phyloP scores from a whole-genome alignment of 495 filamentous ascomycete genomes.

The Letharia lupina region DNA sequence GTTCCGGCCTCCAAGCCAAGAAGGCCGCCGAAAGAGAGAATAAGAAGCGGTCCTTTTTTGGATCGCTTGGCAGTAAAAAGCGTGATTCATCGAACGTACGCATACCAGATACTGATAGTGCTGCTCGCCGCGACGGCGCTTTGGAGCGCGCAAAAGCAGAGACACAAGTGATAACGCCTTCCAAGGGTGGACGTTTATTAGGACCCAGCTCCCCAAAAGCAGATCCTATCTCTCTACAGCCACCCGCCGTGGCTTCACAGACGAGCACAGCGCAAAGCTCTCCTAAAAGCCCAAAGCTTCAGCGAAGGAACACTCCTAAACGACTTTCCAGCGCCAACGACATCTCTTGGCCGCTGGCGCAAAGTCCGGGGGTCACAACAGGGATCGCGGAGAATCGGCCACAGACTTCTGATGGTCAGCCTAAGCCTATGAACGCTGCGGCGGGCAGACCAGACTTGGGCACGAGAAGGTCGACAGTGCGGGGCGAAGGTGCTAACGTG shows the following conservation, averaged over 20 bases:
- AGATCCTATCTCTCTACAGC: conserved; percentile 21
- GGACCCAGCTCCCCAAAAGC: conserved; percentile 19
- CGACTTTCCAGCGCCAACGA: conserved; percentile 14
- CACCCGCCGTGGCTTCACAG: conserved; percentile 11
- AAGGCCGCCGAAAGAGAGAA: conserved; percentile 32
- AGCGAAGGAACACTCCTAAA: conserved; percentile 22
- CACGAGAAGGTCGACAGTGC: conserved; percentile 24
- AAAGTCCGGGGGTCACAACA: conserved; percentile 11
- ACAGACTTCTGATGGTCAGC: conserved; percentile 19
- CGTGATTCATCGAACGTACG: conserved; percentile 28
- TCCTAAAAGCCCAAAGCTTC: conserved; percentile 23
- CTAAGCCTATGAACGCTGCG: neutral
- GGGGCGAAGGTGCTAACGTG: conserved; percentile 23
- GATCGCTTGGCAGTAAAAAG: conserved; percentile 38
- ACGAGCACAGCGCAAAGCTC: conserved; percentile 17
- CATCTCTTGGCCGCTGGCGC: conserved; percentile 24
- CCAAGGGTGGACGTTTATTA: conserved; percentile 8
- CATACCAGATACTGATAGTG: conserved; percentile 29
- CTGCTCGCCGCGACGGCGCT: conserved; percentile 31
- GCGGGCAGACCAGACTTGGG: conserved; percentile 21
- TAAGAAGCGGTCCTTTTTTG: conserved; percentile 35
- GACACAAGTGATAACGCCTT: conserved; percentile 21
- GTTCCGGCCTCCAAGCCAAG: conserved; percentile 36
- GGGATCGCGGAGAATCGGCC: conserved; percentile 11
- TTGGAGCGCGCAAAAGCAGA: conserved; percentile 34